Evolutionary conservation across 176 grass and related monocot genomes (phyloP), one percentile per base, ranked within the genome.

Genomic region (Zea luxurians): DNA sequence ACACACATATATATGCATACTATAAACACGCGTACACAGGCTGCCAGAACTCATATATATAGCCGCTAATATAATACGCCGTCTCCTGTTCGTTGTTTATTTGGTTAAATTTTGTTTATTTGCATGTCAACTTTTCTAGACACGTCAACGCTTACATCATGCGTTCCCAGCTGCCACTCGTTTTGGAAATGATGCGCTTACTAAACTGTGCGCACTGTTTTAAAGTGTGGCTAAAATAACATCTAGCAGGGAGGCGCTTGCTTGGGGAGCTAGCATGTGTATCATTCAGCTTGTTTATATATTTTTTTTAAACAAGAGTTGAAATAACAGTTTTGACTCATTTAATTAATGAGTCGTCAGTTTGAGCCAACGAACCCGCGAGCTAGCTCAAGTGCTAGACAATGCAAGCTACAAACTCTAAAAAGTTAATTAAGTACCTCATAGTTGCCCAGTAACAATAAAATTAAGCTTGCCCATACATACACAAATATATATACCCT

Each of bases 121-220:
- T 45, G 66, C 41, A 36, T 59, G 4, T 79, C 17, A 13, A 13
- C 74, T 63, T 77, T 58, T 27, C 68, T 21, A 59, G 76, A 86
- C 8, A 42, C 61, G 64, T 81, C 77, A 75, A 70, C 64, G 43
- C 58, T 34, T 13, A 42, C 17, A 12, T 42, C 60, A 34, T 41
- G 83, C 61, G 10, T 57, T 10, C 48, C 11, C 38, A 7, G 16
- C 5, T 27, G 34, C 3, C 77, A 50, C 43, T 52, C 7, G 36
- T 68, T 75, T 68, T 46, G n/a, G 52, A 68, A 69, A 61, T 55
- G 53, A 68, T 18, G 37, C 12, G 0, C 10, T 66, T 52, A n/a
- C 27, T 79, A 72, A 38, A 57, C 17, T 44, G 42, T 57, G 11
- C 11, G 4, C 21, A n/a, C 13, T 38, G 52, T 72, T 54, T 57